Evolutionary conservation across 75 land plant species (phyloP).

Genomic region (Azolla pinnata): DNA sequence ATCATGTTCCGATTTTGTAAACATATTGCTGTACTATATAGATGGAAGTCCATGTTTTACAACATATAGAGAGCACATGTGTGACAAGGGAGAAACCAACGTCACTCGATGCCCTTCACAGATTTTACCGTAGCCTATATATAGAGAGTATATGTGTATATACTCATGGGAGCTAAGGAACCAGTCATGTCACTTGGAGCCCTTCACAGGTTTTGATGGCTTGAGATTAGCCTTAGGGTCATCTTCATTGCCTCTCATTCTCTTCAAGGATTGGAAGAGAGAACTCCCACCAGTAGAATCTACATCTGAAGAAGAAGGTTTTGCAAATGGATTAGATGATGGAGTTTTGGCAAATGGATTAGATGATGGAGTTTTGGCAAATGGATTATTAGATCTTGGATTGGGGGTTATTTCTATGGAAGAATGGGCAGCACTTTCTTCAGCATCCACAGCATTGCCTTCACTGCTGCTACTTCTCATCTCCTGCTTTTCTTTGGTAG

Average conservation of each 20-base stretch:
- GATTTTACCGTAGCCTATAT: no score
- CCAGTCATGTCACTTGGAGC: no score
- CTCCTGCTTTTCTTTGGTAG: not conserved
- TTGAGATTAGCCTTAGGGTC: not conserved
- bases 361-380: not conserved
- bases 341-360: conserved; percentile 3
- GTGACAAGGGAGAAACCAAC: no score
- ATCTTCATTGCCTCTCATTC: not conserved
- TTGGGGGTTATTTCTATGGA: not conserved
- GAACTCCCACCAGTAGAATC: not conserved
- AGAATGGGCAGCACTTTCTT: not conserved
- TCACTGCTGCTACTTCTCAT: not conserved
- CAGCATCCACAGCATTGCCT: not conserved
- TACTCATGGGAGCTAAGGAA: no score
- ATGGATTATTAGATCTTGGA: not conserved
- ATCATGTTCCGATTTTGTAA: no score
- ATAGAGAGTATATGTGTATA: no score
- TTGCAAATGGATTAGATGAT: not conserved
- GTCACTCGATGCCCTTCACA: no score
- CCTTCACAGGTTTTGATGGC: no score
- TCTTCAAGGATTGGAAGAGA: conserved; percentile 1
- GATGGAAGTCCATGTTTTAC: no score
- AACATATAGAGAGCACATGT: no score
- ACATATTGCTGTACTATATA: no score
- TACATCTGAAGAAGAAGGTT: not conserved